Evolutionary conservation across 1,284 basidiomycete species (phyloP), one percentile per base, ranked within the genome.

Genomic region (Boletus semigastroideus): DNA sequence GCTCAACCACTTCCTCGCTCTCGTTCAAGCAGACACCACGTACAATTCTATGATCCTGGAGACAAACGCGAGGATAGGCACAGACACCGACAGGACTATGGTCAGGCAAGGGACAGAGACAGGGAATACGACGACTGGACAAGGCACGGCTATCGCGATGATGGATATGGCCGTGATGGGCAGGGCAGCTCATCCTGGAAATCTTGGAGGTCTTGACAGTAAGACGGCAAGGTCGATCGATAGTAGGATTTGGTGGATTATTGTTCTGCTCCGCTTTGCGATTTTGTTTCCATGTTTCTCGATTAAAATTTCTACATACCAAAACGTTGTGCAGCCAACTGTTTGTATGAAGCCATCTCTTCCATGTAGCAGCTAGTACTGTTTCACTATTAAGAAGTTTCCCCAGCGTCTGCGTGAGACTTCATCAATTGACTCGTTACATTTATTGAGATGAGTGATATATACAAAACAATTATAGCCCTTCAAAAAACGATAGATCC

Each of bases 401-500:
- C 10, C 31, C 14, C 13, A 11, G 3, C 8, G 11, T 4, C 28
- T 40, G 12, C 22, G 12, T 8, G 20, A 30, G 4, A 30, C 27
- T 33, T 22, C 37, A 34, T 36, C 31, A 27, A 47, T 28, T 28
- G 17, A n/a, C 12, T 28, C 9, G 31, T 22, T 49, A 37, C 36
- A 47, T 43, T 22, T 27, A 16, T 19, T 30, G 19, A 10, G 7
- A 30, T 41, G 9, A 5, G 25, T 25, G 25, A 25, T 25, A 25
- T 25, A 25, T 25, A 7, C 25, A 25, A 25, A 25, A 4, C 25
- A 25, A 25, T 25, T 25, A 86, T 40, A 85, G 59, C 19, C 84
- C 81, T 66, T 88, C 86, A 59, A 88, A 88, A 61, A 88, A 88
- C n/a, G 82, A 86, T 51, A 87, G 64, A 72, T 87, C 86, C 66